Conservation (phyloP, 495 filamentous ascomycete genomes). For the Xylaria acuta region DNA sequence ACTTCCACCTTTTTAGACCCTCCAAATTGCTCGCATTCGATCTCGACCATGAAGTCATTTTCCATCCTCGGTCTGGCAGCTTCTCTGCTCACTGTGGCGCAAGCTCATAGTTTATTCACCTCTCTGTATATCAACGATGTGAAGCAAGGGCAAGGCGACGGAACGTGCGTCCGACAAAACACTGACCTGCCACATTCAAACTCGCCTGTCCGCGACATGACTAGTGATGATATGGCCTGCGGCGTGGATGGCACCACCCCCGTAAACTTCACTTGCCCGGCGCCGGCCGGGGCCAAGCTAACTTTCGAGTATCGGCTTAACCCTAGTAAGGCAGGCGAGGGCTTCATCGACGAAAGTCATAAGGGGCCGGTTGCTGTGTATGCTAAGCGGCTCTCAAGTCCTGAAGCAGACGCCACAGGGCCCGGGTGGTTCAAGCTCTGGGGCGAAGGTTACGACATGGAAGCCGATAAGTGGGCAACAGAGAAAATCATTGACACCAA, state of each 20-base stretch:
- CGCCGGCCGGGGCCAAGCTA: conserved; percentile 50
- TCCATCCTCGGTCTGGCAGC: conserved; percentile 6
- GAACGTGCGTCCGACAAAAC: conserved; percentile 62
- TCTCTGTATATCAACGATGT: conserved; percentile 61
- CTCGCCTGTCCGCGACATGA: conserved; percentile 53
- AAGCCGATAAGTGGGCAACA: conserved; percentile 61
- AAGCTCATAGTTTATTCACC: conserved; percentile 64
- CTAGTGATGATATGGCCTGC: conserved; percentile 64
- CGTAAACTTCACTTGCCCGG: conserved; percentile 57
- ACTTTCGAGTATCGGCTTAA: conserved; percentile 61
- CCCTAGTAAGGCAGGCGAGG: conserved; percentile 51
- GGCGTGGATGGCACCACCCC: conserved; percentile 57
- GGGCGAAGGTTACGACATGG: conserved; percentile 59
- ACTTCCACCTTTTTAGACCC: background rate
- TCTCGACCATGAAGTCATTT: conserved; percentile 29
- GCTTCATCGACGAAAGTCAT: conserved; percentile 58
- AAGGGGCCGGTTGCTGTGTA: conserved; percentile 67
- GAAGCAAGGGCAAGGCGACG: conserved; percentile 58
- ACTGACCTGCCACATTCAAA: conserved; percentile 49
- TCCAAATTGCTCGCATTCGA: background rate
- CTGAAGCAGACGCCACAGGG: conserved; percentile 43
- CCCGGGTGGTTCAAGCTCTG: conserved; percentile 73
- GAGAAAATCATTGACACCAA: conserved; percentile 60
- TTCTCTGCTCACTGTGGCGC: conserved; percentile 9
- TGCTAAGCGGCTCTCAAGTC: conserved; percentile 60